Percentiles rank a stretch among this genome's conserved stretches.
Conservation (phyloP, 31 red algal genomes). For the Odonthalia washingtoniensis region DNA sequence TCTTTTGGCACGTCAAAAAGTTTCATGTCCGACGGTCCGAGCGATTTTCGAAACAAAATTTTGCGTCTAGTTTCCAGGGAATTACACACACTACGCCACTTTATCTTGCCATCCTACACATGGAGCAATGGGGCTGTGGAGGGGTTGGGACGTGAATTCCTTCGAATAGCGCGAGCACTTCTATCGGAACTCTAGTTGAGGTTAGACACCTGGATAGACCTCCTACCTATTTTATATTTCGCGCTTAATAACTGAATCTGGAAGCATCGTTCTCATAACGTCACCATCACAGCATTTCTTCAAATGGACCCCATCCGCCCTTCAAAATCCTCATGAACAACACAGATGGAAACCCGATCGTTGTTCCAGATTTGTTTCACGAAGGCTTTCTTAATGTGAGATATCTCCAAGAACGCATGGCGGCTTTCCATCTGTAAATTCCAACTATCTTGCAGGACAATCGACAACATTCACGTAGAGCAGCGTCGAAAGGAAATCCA, state of each 20-base stretch:
- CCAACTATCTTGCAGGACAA: neutral
- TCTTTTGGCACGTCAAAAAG: neutral
- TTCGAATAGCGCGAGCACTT: neutral
- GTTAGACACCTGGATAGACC: neutral
- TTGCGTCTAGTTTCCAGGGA: neutral
- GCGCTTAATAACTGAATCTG: neutral
- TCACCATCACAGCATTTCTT: neutral
- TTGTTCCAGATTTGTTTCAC: neutral
- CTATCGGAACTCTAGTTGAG: neutral
- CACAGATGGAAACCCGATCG: neutral
- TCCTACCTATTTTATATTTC: neutral
- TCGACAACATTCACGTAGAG: neutral
- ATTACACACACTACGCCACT: neutral
- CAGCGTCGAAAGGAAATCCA: neutral
- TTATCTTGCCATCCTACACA: neutral
- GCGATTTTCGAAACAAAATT: neutral
- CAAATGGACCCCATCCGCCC: neutral
- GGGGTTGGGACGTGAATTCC: neutral
- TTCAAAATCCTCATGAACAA: neutral
- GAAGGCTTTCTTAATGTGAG: neutral
- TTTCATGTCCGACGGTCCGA: neutral
- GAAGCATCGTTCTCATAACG: neutral
- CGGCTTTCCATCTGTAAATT: neutral
- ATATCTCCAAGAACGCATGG: neutral
- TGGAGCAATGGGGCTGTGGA: conserved; percentile 5